Conservation (phyloP, 1,284 basidiomycete species). For the Boletus mariae region DNA sequence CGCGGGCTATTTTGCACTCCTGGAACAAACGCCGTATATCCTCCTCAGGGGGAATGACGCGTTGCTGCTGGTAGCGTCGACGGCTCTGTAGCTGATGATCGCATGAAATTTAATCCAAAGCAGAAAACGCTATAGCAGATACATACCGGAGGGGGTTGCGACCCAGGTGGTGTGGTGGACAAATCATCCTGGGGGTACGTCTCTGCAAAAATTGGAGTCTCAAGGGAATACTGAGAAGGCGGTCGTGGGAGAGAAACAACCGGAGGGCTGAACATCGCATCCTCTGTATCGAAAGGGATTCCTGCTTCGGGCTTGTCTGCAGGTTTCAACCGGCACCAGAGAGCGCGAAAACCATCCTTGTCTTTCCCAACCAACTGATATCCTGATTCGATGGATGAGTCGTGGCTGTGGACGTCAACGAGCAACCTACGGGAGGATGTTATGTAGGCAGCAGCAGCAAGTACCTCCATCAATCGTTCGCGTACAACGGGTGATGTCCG, state of each 20-base stretch:
- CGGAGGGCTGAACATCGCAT: constrained; percentile 73
- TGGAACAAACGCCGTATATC: constrained; percentile 74
- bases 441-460: constrained; percentile 69
- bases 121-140: neutral
- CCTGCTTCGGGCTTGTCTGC: constrained; percentile 71
- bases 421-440: constrained; percentile 44
- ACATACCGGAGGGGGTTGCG: constrained; percentile 22
- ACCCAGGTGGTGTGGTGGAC: constrained; percentile 17
- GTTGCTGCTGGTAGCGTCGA: constrained; percentile 30
- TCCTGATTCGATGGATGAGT: constrained; percentile 12
- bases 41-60: constrained; percentile 70
- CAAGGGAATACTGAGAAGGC: constrained; percentile 28
- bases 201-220: constrained; percentile 29
- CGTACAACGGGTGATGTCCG: constrained; percentile 68
- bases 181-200: constrained; percentile 22
- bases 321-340: constrained; percentile 70
- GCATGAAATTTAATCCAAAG: neutral
- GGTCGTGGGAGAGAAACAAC: constrained; percentile 29
- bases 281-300: constrained; percentile 68
- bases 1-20: constrained; percentile 72
- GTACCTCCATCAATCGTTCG: constrained; percentile 66
- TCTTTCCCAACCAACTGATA: constrained; percentile 22
- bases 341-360: constrained; percentile 53
- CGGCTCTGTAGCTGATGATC: constrained; percentile 10
- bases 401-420: neutral